Percentiles rank a stretch among this genome's conserved stretches.
Evolutionary conservation across 208 protist species (phyloP).

Genomic region (Trypanosomatidae sp.): DNA sequence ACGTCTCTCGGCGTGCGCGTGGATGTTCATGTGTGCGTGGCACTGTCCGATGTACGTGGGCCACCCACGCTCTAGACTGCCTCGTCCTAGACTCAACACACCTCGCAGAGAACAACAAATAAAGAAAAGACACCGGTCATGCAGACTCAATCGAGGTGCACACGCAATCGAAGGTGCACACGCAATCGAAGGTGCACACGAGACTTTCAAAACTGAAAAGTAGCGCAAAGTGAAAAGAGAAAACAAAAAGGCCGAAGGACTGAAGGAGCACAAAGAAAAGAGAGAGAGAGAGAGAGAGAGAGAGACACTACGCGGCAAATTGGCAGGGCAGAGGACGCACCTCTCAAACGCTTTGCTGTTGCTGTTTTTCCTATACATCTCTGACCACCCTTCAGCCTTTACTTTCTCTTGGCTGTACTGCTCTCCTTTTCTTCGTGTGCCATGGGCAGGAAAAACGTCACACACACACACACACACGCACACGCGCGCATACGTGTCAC

Average conservation of each 20-base stretch:
- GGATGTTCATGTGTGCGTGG: not conserved
- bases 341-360: not conserved
- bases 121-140: not conserved
- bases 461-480: too few species aligned
- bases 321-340: not conserved
- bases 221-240: not conserved
- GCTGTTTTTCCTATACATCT: not conserved
- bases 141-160: too few species aligned
- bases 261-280: too few species aligned
- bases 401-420: not conserved
- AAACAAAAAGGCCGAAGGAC: not conserved
- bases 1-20: not conserved
- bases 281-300: not conserved
- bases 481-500: too few species aligned
- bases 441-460: too few species aligned
- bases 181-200: not conserved
- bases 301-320: not conserved
- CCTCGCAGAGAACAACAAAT: not conserved
- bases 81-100: not conserved
- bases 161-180: too few species aligned
- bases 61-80: not conserved
- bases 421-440: not conserved
- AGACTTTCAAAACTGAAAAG: not conserved
- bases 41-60: not conserved
- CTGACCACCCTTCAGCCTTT: not conserved